Evolutionary conservation across 441 rosid genomes (phyloP), one percentile per base, ranked within the genome.

Genomic region (Biscutella laevigata): DNA sequence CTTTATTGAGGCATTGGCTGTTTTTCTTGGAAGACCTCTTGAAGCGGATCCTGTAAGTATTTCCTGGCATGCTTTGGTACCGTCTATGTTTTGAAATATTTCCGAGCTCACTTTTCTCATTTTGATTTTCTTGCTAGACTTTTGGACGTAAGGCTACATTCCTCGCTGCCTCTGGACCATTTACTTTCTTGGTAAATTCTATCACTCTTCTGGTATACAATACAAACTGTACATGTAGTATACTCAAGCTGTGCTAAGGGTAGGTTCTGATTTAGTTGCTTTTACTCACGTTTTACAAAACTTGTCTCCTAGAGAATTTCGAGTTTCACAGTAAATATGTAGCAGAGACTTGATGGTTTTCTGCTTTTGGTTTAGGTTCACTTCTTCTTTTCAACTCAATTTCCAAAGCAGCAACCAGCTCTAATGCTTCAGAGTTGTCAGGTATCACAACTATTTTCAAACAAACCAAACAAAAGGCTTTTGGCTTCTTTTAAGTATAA

Each of bases 41-140:
- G 95, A 88, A 78, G 90, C 95, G 66, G 95, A 92, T 70, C 79
- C 88, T 36, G 96, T 92, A 72, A 54, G 80, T 60, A 46, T 70
- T 40, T 62, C 60, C 11, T 34, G n/a, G 6, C 11, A 27, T 13
- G 9, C 10, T 43, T 51, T 30, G 45, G 26, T 43, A 16, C n/a
- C n/a, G n/a, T n/a, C n/a, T 50, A 19, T 56, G 19, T 56, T 26
- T 19, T 24, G 7, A 19, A 30, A 61, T 4, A 20, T 13, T 53
- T 50, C 14, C 20, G 16, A 52, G 59, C 25, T 40, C 5, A 60
- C 17, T 22, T 35, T 43, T 61, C 45, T 45, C 56, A 40, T 56
- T 39, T 41, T 66, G 14, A 14, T 64, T 68, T 67, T 48, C 47
- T 58, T 71, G 44, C 53, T 70, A 91, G 98, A 77, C 77, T 17